Base-by-base conservation (phyloP, 129 eudicot genomes). In the Ambrosia trifida region DNA sequence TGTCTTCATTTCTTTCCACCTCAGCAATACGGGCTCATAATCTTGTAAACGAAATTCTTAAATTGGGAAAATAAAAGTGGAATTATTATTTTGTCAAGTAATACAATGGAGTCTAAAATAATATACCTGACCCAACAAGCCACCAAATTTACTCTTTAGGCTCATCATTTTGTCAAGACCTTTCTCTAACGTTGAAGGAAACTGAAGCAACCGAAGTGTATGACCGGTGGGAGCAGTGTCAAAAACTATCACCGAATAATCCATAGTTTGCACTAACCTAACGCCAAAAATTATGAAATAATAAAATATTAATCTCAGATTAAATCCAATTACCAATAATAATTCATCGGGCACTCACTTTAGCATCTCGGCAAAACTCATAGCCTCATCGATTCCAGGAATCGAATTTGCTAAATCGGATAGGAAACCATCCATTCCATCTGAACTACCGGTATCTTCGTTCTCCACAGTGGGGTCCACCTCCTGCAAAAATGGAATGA, bases 171-270 rank as follows among this genome's bases (percentile, higher is more conserved):
- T 89, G 60, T 76, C 82, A 68, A 94, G 91, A 72, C 98, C 98
- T 76, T 94, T 94, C 64, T 94, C 98, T 78, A 94, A 84, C 31
- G 98, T 94, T 46, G 98, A 82, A 13, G 98, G 98, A 67, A 94
- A 94, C 49, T 94, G 98, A 69, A 94, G 75, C 32, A 94, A 80
- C 16, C 98, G 95, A 18, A 94, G 96, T 16, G 98, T 94, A 72
- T 94, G 98, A 7, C 98, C 98, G n/a, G 98, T 94, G n/a, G 98
- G 98, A 76, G 98, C 98, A 11, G 98, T 94, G 81, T 94, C 98
- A 84, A 94, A 94, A 46, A 94, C 98, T 75, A 94, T 89, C 65
- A 87, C 93, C 14, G 98, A 94, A 75, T 94, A 94, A 78, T 94
- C 98, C 98, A 94, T 87, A 20, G 98, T 87, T 80, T 94, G 98